Conservation (phyloP, 331 rosid genomes). For the Malus hybrid region DNA sequence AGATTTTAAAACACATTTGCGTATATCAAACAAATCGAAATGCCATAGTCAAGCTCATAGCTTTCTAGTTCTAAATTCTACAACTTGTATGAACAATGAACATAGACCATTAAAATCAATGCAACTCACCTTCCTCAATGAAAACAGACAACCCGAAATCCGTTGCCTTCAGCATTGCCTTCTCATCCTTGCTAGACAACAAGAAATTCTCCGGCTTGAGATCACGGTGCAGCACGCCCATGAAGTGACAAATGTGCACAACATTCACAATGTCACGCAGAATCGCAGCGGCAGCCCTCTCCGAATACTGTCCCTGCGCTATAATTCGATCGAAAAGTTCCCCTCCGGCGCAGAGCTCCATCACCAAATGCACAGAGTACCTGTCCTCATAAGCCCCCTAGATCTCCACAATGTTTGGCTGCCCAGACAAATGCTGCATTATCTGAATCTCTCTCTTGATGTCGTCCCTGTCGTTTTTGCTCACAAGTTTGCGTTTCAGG, state of each 20-base stretch:
- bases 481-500: constrained; percentile 68
- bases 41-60: background rate
- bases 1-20: background rate
- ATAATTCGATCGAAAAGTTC: constrained; percentile 86
- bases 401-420: constrained; percentile 73
- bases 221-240: constrained; percentile 94
- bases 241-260: constrained; percentile 78
- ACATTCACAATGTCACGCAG: constrained; percentile 67
- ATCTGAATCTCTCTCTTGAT: constrained; percentile 83
- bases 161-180: constrained; percentile 68
- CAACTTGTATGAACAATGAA: background rate
- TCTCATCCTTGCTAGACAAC: constrained; percentile 58
- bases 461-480: constrained; percentile 57
- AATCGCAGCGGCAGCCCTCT: constrained; percentile 67
- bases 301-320: constrained; percentile 76
- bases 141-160: constrained; percentile 92
- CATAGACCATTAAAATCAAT: background rate
- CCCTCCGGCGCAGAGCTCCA: constrained; percentile 95
- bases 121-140: constrained; percentile 65
- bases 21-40: background rate
- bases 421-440: constrained; percentile 90
- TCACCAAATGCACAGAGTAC: constrained; percentile 70
- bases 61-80: background rate
- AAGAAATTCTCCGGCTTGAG: constrained; percentile 93
- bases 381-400: constrained; percentile 75